Evolutionary conservation across 306 rosid species (phyloP), one percentile per base, ranked within the genome.

Genomic region (Trifolium subterraneum): DNA sequence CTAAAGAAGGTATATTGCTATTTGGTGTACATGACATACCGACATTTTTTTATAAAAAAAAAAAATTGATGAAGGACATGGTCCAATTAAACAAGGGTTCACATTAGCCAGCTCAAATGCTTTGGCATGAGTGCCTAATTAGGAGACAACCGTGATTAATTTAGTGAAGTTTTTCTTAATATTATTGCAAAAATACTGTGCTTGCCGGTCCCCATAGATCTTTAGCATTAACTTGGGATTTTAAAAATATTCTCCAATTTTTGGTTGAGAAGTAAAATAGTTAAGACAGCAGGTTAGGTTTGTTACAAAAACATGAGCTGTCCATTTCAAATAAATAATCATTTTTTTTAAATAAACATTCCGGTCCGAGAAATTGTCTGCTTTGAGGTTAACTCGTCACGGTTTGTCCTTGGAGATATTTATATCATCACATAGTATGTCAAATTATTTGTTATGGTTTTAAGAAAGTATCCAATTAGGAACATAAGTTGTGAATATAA

Each of bases 51-150:
- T 36, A 7, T 1, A 35, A 35, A 35, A 3, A 27, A 27, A 3
- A 27, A 4, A 27, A 27, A 27, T 27, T 36, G 1, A 36, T 36
- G 39, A 36, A 36, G 39, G 91, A 85, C 91, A 86, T 56, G 10
- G 81, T 87, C 70, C 72, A 84, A 84, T 82, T 78, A 89, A 85
- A 89, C 73, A 88, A 86, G 90, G 71, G 87, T 86, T 84, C 91
- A 82, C 90, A 88, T 86, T 70, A 84, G 91, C 87, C 98, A 95
- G 99, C 97, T 92, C 90, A 92, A 79, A 62, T 83, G 81, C 92
- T 79, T 94, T 87, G 88, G 88, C 90, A 83, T 78, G 68, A 82
- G 85, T 71, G 88, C 84, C 68, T 81, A 73, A 80, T 85, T 77
- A 72, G 92, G 90, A 64, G 85, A 86, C 79, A 87, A 55, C 74